Conservation (phyloP, 2,329 filamentous ascomycete genomes). For the Pezicula neosporulosa region DNA sequence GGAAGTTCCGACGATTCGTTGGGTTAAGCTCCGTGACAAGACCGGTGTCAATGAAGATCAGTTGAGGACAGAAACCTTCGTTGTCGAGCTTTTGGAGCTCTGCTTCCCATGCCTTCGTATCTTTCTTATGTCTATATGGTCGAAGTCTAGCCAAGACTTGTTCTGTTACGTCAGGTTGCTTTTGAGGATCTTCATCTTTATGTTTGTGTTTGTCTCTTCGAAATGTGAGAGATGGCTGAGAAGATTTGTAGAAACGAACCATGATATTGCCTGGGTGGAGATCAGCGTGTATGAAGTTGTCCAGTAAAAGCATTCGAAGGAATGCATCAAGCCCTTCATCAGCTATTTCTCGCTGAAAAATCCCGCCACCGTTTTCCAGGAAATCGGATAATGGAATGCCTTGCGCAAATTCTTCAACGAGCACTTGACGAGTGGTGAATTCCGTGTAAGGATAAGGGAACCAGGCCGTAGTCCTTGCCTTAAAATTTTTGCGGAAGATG, state of each 20-base stretch:
- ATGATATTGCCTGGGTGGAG: conserved; percentile 98
- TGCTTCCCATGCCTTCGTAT: conserved; percentile 67
- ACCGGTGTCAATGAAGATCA: conserved; percentile 97
- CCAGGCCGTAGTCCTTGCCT: conserved; percentile 85
- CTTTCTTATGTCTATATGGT: conserved; percentile 61
- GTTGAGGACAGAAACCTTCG: conserved; percentile 87
- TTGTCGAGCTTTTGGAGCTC: conserved; percentile 74
- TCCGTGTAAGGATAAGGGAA: conserved; percentile 93
- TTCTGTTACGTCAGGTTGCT: conserved; percentile 76
- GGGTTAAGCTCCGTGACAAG: conserved; percentile 91
- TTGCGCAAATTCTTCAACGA: conserved; percentile 94
- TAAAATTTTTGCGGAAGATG: conserved; percentile 87
- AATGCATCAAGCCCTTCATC: conserved; percentile 95
- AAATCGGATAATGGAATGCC: conserved; percentile 91
- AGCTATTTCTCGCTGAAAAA: conserved; percentile 91
- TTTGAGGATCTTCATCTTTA: conserved; percentile 34
- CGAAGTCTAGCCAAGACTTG: conserved; percentile 77
- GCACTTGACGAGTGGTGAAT: conserved; percentile 86
- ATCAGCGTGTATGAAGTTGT: conserved; percentile 97
- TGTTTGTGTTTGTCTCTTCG: conserved; percentile 14
- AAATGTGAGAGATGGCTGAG: conserved; percentile 63
- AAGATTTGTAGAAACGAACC: conserved; percentile 93
- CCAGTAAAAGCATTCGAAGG: conserved; percentile 90
- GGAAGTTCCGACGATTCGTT: conserved; percentile 82
- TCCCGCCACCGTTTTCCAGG: conserved; percentile 84